Evolutionary conservation across 1,284 basidiomycete species (phyloP), one percentile per base, ranked within the genome.

Genomic region (Rhizoctonia solani): DNA sequence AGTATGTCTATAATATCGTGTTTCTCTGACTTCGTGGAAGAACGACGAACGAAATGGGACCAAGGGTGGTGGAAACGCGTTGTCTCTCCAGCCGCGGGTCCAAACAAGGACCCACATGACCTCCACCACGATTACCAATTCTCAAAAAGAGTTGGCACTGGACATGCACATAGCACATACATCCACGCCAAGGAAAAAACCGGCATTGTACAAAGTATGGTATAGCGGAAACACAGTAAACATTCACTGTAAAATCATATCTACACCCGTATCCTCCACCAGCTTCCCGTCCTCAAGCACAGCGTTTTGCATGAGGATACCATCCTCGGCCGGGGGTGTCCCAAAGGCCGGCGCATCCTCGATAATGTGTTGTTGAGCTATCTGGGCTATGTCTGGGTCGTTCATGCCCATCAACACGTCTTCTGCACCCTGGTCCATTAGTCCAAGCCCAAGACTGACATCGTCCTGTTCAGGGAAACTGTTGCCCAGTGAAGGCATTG

Each of bases 101-200:
- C 61, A 65, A 65, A 65, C 61, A 65, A 53, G 50, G 61, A 65
- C 61, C 61, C 61, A 65, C 61, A 65, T 65, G 49, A 54, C 50
- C 47, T 50, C 16, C 25, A 32, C 14, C 5, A 11, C 3, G 29
- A 53, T 53, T 53, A 53, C 61, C 34, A 65, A 65, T 65, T 32
- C 37, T 27, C 50, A 61, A 65, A 53, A 46, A 54, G 32, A 53
- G 39, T 16, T n/a, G 21, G 14, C 21, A 53, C 29, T 4, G 50
- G 23, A 53, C 46, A 21, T 21, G 46, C 14, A 32, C 29, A 34
- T 27, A 53, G 29, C 32, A 53, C 6, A 54, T 34, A 34, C 11
- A 34, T 34, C 32, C 4, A 34, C 32, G 11, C 32, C 11, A 4
- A 34, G 11, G 32, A 34, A 34, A 44, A 46, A 46, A 46, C 37